phyloP scores from a whole-genome alignment of 345 rosid species.

The Adansonia digitata region DNA sequence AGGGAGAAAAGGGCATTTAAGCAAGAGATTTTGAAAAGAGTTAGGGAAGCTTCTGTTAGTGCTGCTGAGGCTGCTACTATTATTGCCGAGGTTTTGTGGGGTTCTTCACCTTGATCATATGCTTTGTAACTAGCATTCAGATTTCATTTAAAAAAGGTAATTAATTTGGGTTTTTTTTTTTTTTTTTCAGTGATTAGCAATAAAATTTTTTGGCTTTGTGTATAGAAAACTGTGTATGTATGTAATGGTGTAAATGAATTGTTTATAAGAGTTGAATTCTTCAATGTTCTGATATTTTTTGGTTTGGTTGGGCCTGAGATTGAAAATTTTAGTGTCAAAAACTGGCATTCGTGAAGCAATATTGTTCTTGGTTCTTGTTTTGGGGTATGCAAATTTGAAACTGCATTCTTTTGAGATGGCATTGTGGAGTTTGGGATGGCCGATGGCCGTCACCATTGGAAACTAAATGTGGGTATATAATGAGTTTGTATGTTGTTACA shows the following conservation, averaged over 20 bases:
- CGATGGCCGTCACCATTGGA: neutral
- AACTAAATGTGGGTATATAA: neutral
- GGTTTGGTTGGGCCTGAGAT: neutral
- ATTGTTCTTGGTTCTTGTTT: no score
- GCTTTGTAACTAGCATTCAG: neutral
- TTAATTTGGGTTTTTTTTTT: neutral
- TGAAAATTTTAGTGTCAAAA: neutral
- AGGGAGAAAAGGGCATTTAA: slow-evolving; percentile 65
- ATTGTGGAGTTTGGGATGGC: neutral
- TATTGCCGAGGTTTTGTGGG: slow-evolving; percentile 74
- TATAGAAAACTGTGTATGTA: neutral
- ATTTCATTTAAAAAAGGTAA: neutral
- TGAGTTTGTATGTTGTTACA: no score
- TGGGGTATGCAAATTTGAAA: neutral
- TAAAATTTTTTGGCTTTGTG: neutral
- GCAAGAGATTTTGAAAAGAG: slow-evolving; percentile 40
- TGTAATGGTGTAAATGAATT: slow-evolving; percentile 3
- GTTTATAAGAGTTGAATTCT: slow-evolving; percentile 11
- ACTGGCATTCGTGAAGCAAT: no score
- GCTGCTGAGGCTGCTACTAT: slow-evolving; percentile 67
- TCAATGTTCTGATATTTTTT: no score
- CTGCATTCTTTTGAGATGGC: neutral
- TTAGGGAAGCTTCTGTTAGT: slow-evolving; percentile 39
- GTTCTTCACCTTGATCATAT: slow-evolving; percentile 54
- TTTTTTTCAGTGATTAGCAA: neutral